Conservation (phyloP, 2,329 filamentous ascomycete genomes). For the Hymenoscyphus repandus region DNA sequence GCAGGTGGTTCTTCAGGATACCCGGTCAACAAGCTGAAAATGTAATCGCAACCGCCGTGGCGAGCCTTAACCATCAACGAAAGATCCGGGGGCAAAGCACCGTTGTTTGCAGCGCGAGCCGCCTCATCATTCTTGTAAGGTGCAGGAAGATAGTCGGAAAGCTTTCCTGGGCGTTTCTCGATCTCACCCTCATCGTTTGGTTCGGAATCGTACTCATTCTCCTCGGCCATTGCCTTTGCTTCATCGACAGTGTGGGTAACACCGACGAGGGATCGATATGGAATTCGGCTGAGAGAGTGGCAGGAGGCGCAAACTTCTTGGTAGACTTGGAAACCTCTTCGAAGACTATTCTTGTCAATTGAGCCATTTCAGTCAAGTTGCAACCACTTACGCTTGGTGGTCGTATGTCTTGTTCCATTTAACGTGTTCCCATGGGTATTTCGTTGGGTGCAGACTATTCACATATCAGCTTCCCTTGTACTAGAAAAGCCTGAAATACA, state of each 20-base stretch:
- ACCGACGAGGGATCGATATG: slow-evolving; percentile 89
- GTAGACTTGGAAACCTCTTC: slow-evolving; percentile 99
- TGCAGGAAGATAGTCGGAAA: slow-evolving; percentile 90
- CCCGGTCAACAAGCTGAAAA: slow-evolving; percentile 93
- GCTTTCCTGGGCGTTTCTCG: slow-evolving; percentile 96
- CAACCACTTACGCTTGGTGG: slow-evolving; percentile 76
- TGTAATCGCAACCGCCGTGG: slow-evolving; percentile 97
- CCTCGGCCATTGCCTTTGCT: slow-evolving; percentile 94
- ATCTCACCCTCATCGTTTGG: slow-evolving; percentile 98
- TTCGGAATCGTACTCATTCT: slow-evolving; percentile 97
- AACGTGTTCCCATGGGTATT: slow-evolving; percentile 93
- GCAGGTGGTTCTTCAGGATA: slow-evolving; percentile 96
- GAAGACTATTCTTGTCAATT: slow-evolving; percentile 58
- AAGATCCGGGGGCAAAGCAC: slow-evolving; percentile 95
- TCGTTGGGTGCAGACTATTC: slow-evolving; percentile 76
- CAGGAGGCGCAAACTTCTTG: slow-evolving; percentile 96
- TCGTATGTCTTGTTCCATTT: slow-evolving; percentile 95
- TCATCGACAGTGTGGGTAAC: slow-evolving; percentile 92
- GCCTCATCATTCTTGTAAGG: slow-evolving; percentile 99
- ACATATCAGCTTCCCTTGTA: slow-evolving; percentile 26
- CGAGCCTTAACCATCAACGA: slow-evolving; percentile 96
- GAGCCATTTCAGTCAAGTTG: slow-evolving; percentile 15
- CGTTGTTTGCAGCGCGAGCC: slow-evolving; percentile 95
- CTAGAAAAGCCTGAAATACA: background rate
- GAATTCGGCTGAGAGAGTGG: slow-evolving; percentile 92